A percentile compares a stretch with the other conserved stretches of the same genome.
Conservation (phyloP, 257 asterid genomes). For the Plantago elongata region DNA sequence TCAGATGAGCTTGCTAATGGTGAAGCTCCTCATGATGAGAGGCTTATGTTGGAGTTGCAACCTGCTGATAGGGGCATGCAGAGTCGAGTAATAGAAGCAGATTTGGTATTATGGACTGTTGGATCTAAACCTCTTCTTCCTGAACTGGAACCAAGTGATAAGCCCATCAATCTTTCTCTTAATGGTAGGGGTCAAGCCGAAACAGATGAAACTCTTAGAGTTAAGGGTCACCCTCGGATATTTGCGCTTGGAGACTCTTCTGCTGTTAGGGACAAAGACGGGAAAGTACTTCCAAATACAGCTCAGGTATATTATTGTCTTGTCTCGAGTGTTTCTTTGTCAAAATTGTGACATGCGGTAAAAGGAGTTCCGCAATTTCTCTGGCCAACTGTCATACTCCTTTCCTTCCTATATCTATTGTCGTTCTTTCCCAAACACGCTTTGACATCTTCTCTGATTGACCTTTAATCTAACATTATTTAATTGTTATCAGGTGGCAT, state of each 20-base stretch:
- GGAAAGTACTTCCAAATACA: slow-evolving; percentile 84
- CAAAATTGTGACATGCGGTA: background rate
- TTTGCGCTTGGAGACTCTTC: slow-evolving; percentile 97
- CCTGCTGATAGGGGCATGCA: slow-evolving; percentile 61
- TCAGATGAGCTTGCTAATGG: slow-evolving; percentile 23
- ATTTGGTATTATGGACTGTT: slow-evolving; percentile 88
- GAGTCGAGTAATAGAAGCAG: slow-evolving; percentile 55
- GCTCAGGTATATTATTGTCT: slow-evolving; percentile 65
- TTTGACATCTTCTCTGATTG: slow-evolving; percentile 11
- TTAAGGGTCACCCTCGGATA: slow-evolving; percentile 90
- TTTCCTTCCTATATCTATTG: background rate
- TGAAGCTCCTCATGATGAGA: slow-evolving; percentile 33
- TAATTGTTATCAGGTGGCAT: slow-evolving; percentile 64
- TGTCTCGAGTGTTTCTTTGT: slow-evolving; percentile 9
- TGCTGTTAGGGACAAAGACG: slow-evolving; percentile 64
- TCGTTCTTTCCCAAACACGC: background rate
- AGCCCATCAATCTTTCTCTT: slow-evolving; percentile 57
- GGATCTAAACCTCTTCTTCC: slow-evolving; percentile 84
- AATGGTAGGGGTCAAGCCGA: slow-evolving; percentile 92
- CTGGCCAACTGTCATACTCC: background rate
- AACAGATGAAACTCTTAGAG: slow-evolving; percentile 95
- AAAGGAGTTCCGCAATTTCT: background rate
- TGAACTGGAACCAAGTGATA: slow-evolving; percentile 40
- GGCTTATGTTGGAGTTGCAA: slow-evolving; percentile 67
- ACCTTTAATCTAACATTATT: slow-evolving; percentile 16